Evolutionary conservation across 768 basidiomycete genomes (phyloP).

Genomic region (Leccinum disarticulatum): DNA sequence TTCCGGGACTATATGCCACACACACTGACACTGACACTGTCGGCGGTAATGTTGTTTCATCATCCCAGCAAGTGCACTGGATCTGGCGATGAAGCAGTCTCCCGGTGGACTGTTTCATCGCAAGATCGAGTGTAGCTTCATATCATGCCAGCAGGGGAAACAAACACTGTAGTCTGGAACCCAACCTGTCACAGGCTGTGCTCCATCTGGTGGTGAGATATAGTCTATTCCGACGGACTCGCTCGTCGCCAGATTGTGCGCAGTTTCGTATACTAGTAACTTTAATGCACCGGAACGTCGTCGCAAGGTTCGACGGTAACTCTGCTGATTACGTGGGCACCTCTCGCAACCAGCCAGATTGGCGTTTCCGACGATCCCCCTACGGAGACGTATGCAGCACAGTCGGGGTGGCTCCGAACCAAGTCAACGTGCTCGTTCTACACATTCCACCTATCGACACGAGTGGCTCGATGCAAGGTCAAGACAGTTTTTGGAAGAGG

Average conservation of each 20-base stretch:
- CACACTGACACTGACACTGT: not conserved
- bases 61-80: not conserved
- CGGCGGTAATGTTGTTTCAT: not conserved
- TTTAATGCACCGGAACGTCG: conserved; percentile 15
- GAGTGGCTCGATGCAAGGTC: conserved; percentile 19
- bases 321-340: conserved; percentile 27
- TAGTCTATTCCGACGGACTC: too few relatives aligned
- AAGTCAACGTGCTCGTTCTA: conserved; percentile 29
- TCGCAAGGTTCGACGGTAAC: conserved; percentile 7
- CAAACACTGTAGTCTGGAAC: too few relatives aligned
- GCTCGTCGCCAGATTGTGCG: too few relatives aligned
- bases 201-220: too few relatives aligned
- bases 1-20: not conserved
- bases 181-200: too few relatives aligned
- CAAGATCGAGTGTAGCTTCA: not conserved
- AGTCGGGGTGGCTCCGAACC: conserved; percentile 23
- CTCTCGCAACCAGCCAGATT: conserved; percentile 20
- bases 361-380: conserved; percentile 25
- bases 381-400: conserved; percentile 26
- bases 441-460: conserved; percentile 25
- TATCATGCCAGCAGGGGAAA: too few relatives aligned
- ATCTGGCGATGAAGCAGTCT: not conserved
- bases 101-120: not conserved
- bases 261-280: too few relatives aligned
- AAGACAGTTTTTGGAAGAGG: conserved; percentile 13